phyloP scores from a whole-genome alignment of 371 early-diverging fungal species.

The Paramicrosporidium saccamoebae region DNA sequence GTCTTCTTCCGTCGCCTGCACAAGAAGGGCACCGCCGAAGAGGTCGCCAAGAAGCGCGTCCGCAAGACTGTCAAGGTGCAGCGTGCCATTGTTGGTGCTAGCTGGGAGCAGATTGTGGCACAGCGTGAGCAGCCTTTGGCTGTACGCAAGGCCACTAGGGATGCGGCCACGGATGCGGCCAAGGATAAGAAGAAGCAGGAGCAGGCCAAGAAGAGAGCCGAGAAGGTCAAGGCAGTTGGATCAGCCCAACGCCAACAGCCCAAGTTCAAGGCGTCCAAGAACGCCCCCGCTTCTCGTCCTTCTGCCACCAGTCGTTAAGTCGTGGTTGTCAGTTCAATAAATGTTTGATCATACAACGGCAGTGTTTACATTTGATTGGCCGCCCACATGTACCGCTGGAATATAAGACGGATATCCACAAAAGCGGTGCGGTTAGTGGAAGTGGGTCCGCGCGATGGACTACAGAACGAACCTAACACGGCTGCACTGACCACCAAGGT shows the following conservation, averaged over 20 bases:
- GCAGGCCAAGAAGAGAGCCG: slow-evolving; percentile 45
- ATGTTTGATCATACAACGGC: too few relatives aligned
- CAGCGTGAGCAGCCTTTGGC: slow-evolving; percentile 81
- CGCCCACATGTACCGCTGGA: too few relatives aligned
- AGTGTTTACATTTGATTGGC: too few relatives aligned
- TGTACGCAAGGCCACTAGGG: slow-evolving; percentile 63
- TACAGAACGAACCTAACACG: slow-evolving; percentile 91
- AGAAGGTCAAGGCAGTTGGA: slow-evolving; percentile 11
- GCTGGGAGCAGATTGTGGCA: slow-evolving; percentile 74
- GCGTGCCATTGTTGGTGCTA: slow-evolving; percentile 78
- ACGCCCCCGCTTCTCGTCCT: slow-evolving; percentile 3
- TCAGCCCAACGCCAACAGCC: slow-evolving; percentile 1
- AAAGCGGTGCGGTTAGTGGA: slow-evolving; percentile 38
- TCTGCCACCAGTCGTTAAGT: slow-evolving; percentile 4
- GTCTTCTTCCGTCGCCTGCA: slow-evolving; percentile 80
- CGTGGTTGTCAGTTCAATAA: slow-evolving; percentile 4
- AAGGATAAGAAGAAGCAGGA: slow-evolving; percentile 58
- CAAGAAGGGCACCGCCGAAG: slow-evolving; percentile 90
- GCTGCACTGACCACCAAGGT: slow-evolving; percentile 31
- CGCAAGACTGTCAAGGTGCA: slow-evolving; percentile 75
- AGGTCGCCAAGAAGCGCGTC: slow-evolving; percentile 76
- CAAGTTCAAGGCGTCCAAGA: slow-evolving; percentile 2
- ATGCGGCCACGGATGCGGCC: slow-evolving; percentile 41
- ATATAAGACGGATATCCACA: too few relatives aligned
- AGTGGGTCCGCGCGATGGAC: slow-evolving; percentile 79